These are phyloP conservation scores for Pinus tabuliformis DNA, from an alignment of 75 land plant genomes.

Conservation along the genomic window DNA sequence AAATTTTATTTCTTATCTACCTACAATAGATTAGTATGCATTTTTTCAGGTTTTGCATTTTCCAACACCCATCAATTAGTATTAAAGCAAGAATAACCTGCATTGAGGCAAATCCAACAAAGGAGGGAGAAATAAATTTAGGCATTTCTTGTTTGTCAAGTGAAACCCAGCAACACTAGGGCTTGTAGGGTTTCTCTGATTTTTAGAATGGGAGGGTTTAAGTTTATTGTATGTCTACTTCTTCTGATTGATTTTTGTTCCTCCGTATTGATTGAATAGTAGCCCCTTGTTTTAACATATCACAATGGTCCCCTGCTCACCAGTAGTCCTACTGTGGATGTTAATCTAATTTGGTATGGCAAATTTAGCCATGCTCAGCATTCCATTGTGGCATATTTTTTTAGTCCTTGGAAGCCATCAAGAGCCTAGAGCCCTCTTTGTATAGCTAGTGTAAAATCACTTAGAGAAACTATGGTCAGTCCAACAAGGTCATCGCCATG, in stretches of 20 bases:
- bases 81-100: too few species aligned
- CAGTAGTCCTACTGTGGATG: conserved; percentile 13
- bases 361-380: conserved; percentile 49
- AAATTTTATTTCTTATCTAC: too few species aligned
- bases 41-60: too few species aligned
- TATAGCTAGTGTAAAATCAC: too few species aligned
- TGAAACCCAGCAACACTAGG: too few species aligned
- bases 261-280: conserved; percentile 9
- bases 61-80: too few species aligned
- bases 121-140: too few species aligned
- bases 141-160: too few species aligned
- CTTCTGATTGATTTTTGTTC: not conserved
- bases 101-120: too few species aligned
- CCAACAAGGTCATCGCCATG: conserved; percentile 4
- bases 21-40: too few species aligned
- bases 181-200: too few species aligned
- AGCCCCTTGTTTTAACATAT: conserved; percentile 32
- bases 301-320: conserved; percentile 64
- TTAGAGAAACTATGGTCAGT: conserved; percentile 12
- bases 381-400: conserved; percentile 46
- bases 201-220: not conserved
- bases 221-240: not conserved
- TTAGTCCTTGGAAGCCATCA: conserved; percentile 41
- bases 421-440: too few species aligned
- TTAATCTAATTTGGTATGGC: conserved; percentile 76